These are phyloP conservation scores for Saccharomyces hybrid DNA, from an alignment of 1,139 yeast genomes.

Conservation along the genomic window DNA sequence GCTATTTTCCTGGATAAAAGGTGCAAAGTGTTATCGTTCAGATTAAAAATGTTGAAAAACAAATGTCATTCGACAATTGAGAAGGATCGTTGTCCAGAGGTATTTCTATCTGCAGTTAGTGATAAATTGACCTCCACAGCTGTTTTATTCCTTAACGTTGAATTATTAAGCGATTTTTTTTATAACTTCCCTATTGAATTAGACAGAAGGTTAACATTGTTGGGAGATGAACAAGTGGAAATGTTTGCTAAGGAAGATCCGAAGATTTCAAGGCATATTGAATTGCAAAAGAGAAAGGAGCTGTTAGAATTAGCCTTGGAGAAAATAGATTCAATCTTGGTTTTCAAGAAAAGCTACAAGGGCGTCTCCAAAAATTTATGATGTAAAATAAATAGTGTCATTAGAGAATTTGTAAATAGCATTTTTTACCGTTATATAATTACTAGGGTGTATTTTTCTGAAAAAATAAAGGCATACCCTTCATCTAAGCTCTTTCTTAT, in stretches of 20 bases:
- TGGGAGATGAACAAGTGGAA: conserved; percentile 74
- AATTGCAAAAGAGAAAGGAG: conserved; percentile 87
- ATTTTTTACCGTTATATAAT: not conserved
- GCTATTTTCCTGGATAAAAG: conserved; percentile 80
- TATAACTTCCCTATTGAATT: conserved; percentile 93
- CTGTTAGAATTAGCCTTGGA: conserved; percentile 72
- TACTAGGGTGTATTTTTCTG: not conserved
- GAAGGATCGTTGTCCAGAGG: conserved; percentile 89
- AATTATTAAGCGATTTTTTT: conserved; percentile 85
- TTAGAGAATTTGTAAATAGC: not conserved
- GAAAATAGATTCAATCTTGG: conserved; percentile 83
- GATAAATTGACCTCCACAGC: conserved; percentile 90
- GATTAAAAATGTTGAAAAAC: conserved; percentile 69
- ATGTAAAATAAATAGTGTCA: not conserved
- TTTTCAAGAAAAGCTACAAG: conserved; percentile 31
- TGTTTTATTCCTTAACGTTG: conserved; percentile 86
- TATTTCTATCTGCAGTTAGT: conserved; percentile 85
- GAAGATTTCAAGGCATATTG: conserved; percentile 79
- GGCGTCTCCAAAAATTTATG: conserved; percentile 4
- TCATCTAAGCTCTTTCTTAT: not conserved
- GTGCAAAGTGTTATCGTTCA: conserved; percentile 58
- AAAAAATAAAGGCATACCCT: not conserved
- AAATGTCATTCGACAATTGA: conserved; percentile 72
- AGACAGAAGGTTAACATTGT: conserved; percentile 61
- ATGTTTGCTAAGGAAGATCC: conserved; percentile 93